Conservation (phyloP, 2,329 filamentous ascomycete species). For the Arachnopeziza araneosa region DNA sequence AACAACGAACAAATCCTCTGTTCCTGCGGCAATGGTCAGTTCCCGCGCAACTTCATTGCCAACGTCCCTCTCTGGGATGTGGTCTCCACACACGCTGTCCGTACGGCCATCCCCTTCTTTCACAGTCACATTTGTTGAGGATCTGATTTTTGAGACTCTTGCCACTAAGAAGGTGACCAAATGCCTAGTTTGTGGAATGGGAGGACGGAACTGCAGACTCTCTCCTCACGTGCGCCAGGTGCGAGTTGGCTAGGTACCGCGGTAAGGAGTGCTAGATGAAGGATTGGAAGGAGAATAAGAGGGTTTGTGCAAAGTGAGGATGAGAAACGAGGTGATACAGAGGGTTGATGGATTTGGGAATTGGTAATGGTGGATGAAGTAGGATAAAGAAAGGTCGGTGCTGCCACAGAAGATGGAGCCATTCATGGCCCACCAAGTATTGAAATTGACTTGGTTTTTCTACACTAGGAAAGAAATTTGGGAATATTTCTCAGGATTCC, state of each 20-base stretch:
- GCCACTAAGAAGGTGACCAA: neutral
- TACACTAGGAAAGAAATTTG: too few relatives aligned
- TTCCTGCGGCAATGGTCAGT: conserved; percentile 6
- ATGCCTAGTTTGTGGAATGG: neutral
- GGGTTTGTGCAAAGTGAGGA: neutral
- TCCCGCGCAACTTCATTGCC: conserved; percentile 6
- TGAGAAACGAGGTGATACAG: too few relatives aligned
- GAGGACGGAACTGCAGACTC: neutral
- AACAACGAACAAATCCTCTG: neutral
- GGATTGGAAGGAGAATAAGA: neutral
- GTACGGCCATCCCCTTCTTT: conserved; percentile 7
- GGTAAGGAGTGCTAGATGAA: neutral
- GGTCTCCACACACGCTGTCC: neutral
- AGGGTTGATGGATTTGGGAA: too few relatives aligned
- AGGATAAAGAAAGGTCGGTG: neutral
- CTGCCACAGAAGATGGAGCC: too few relatives aligned
- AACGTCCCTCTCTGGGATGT: conserved; percentile 2
- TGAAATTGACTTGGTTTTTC: too few relatives aligned
- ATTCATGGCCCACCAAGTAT: too few relatives aligned
- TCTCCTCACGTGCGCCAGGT: neutral
- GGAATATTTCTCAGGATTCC: too few relatives aligned
- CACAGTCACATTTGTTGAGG: neutral
- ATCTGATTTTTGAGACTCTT: neutral
- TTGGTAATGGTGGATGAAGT: neutral
- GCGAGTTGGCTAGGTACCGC: neutral